phyloP scores from a whole-genome alignment of 1,284 basidiomycete genomes.

The Trichosporon sp. region DNA sequence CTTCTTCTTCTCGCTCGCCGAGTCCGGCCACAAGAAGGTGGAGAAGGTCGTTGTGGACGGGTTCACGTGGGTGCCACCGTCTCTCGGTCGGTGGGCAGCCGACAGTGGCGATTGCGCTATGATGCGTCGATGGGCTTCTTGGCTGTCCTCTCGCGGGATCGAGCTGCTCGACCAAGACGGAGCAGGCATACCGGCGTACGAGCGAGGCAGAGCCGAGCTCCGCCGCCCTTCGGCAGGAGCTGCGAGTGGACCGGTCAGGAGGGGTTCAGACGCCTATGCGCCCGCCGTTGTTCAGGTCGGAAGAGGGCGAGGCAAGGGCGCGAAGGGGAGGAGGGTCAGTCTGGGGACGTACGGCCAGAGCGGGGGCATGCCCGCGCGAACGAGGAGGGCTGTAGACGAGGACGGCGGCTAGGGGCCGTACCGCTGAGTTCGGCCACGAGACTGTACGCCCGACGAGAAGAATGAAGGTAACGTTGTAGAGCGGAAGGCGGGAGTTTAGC shows the following conservation, averaged over 20 bases:
- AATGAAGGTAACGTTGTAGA: neutral
- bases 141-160: slow-evolving; percentile 35
- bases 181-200: slow-evolving; percentile 30
- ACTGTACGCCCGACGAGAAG: neutral
- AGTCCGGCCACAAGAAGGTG: slow-evolving; percentile 2
- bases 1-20: slow-evolving; percentile 32
- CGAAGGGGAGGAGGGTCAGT: neutral
- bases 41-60: slow-evolving; percentile 44
- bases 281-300: neutral
- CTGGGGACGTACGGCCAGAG: slow-evolving; percentile 15
- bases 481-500: neutral
- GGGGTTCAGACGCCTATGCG: neutral
- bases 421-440: neutral
- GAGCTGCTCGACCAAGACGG: slow-evolving; percentile 51
- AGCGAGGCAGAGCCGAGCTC: slow-evolving; percentile 21
- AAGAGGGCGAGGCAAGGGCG: neutral
- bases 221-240: neutral
- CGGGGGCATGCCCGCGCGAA: neutral
- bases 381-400: neutral
- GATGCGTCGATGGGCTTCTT: slow-evolving; percentile 45
- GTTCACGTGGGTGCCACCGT: slow-evolving; percentile 48
- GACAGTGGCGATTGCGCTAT: slow-evolving; percentile 47
- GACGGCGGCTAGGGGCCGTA: slow-evolving; percentile 19
- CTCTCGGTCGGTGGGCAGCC: slow-evolving; percentile 44
- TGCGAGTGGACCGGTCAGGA: neutral